These are phyloP conservation scores for Primulina tabacum DNA, from an alignment of 257 asterid species.

Conservation along the genomic window DNA sequence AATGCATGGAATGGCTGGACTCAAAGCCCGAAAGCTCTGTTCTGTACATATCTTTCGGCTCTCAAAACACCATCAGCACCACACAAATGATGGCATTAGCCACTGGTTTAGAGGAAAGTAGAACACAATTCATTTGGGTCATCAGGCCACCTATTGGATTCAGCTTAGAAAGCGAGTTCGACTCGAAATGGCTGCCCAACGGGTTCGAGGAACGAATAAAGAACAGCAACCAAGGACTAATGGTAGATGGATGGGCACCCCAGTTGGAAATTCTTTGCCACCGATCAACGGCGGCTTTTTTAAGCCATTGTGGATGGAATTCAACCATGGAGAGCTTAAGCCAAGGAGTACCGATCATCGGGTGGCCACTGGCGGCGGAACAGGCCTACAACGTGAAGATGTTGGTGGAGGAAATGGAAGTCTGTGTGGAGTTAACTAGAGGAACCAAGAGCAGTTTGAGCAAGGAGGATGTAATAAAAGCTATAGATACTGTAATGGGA, in stretches of 20 bases:
- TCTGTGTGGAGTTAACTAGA: conserved; percentile 41
- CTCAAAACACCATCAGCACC: conserved; percentile 72
- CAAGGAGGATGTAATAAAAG: conserved; percentile 60
- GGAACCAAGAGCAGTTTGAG: conserved; percentile 26
- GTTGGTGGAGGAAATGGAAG: conserved; percentile 79
- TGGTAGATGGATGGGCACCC: conserved; percentile 88
- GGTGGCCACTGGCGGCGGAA: conserved; percentile 97
- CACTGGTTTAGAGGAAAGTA: conserved; percentile 61
- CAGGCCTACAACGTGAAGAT: conserved; percentile 82
- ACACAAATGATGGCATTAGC: conserved; percentile 89
- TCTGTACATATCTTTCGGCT: conserved; percentile 85
- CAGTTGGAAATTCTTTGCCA: conserved; percentile 86
- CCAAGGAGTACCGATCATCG: conserved; percentile 84
- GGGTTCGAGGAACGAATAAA: conserved; percentile 46
- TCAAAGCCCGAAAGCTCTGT: conserved; percentile 41
- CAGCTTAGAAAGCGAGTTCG: conserved; percentile 46
- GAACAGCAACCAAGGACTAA: conserved; percentile 40
- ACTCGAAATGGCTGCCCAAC: conserved; percentile 66
- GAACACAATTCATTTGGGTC: conserved; percentile 65
- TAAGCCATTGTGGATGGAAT: conserved; percentile 97
- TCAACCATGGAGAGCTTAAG: conserved; percentile 78
- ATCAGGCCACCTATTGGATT: conserved; percentile 78
- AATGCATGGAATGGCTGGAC: conserved; percentile 71
- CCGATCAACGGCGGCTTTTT: conserved; percentile 56
- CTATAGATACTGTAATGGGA: conserved; percentile 50